Evolutionary conservation across 1,139 yeast genomes (phyloP).

Genomic region (Hemisphaericaspora xylofermentans): DNA sequence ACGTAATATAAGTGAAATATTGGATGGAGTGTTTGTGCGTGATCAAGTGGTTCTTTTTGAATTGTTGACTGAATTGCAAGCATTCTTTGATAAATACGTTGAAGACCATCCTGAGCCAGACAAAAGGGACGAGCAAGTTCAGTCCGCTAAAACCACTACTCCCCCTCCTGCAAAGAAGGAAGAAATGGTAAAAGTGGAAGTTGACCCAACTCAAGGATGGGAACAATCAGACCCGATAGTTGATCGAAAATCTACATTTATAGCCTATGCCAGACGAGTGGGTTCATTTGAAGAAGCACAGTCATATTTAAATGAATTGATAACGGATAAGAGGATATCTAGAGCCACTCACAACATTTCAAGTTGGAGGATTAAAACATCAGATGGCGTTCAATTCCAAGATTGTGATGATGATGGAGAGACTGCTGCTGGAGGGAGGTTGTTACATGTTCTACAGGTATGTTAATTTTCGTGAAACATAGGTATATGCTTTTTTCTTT

Average conservation of each 20-base stretch:
- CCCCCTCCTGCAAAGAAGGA: constrained; percentile 4
- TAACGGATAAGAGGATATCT: constrained; percentile 63
- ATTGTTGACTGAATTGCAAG: constrained; percentile 64
- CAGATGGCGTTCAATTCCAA: constrained; percentile 56
- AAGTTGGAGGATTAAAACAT: constrained; percentile 73
- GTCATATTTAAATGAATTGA: constrained; percentile 48
- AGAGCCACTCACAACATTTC: constrained; percentile 79
- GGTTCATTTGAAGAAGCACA: constrained; percentile 65
- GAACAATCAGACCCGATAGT: constrained; percentile 66
- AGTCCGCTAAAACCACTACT: constrained; percentile 10
- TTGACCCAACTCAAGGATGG: constrained; percentile 69
- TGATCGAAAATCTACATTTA: constrained; percentile 84
- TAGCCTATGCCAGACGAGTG: constrained; percentile 70
- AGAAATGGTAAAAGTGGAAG: constrained; percentile 10
- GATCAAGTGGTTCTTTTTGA: constrained; percentile 84
- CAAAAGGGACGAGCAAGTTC: constrained; percentile 3
- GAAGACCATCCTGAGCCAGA: constrained; percentile 16
- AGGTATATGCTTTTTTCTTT: neutral
- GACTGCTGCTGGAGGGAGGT: constrained; percentile 90
- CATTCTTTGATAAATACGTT: constrained; percentile 41
- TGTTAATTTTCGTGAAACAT: constrained; percentile 18
- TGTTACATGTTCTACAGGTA: constrained; percentile 74
- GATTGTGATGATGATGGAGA: constrained; percentile 98
- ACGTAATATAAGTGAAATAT: constrained; percentile 43
- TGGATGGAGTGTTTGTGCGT: constrained; percentile 47